Base-by-base conservation (phyloP, 768 basidiomycete genomes). In the Calocera cornea region DNA sequence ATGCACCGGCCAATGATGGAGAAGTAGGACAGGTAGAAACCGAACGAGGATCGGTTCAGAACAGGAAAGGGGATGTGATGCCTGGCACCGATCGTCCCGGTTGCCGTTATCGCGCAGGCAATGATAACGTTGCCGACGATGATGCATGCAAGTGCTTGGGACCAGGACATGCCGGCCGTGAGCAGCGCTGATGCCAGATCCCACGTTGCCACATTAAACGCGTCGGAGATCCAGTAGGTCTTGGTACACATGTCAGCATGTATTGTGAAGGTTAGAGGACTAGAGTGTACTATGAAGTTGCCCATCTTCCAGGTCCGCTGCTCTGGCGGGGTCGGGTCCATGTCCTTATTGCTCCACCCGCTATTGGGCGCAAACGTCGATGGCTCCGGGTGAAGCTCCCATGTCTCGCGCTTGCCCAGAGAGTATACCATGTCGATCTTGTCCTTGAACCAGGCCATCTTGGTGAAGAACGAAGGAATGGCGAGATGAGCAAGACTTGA, bases 11-110 rank as follows among this genome's bases (percentile, higher is more conserved):
- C 90, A 67, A 92, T 75, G 50, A 94, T 88, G 68, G 84, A 86
- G 75, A 92, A 92, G 77, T 91, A 93, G 73, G 89, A 89, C 72
- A 93, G 83, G 86, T 89, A 93, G 78, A 92, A 93, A 1, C 92
- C 92, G 71, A 93, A 90, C 0, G 89, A 92, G 1, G 91, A 91
- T 17, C 92, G 82, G 71, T 87, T 90, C n/a, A 92, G 79, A 64
- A 93, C 82, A 0, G 84, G 82, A 73, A 92, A 92, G 0, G 88
- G 84, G 31, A 92, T 78, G 71, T 90, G 89, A 8, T 70, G 65
- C 24, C 87, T 83, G 31, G 90, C 87, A 31, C 91, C 89, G 33
- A 85, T 81, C 2, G 87, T 86, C 63, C 91, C 91, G 72, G 91
- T 93, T 63, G 89, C 78, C 1, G 90, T 84, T 80, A 92, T 85